Evolutionary conservation across 1,284 basidiomycete genomes (phyloP), one percentile per base, ranked within the genome.

Genomic region (Malassezia slooffiae): DNA sequence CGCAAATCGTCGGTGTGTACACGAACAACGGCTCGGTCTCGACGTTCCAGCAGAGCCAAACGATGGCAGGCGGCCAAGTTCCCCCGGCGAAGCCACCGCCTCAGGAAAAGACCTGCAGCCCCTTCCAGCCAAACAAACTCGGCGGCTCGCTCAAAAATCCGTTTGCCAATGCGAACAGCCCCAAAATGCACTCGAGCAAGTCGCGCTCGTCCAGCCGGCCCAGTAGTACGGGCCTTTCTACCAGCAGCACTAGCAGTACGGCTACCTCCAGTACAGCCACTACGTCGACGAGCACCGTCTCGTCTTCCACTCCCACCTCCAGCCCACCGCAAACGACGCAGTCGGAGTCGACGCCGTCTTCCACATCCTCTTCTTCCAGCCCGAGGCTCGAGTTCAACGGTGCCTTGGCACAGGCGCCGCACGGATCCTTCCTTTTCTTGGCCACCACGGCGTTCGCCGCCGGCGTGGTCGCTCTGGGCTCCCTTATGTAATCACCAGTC

Each of bases 11-110:
- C 22, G 63, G 65, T 23, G 59, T 65, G 11, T 65, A 63, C 34
- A 48, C 46, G 4, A 38, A 24, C 12, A 38, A 43, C 16, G 46
- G 40, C 22, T 37, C 34, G 8, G 44, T 42, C 21, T 62, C 57
- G 4, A 64, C 62, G 9, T 64, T 62, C 42, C 49, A 42, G n/a
- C 60, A 64, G 41, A 54, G 56, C 11, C 55, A 64, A 19, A 52
- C 46, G 10, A 7, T 4, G 17, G 5, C 31, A n/a, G 40, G 40
- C n/a, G 24, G 19, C 3, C 5, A 28, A 2, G 22, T 31, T 13
- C 46, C 46, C 2, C 32, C 34, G 6, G 26, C 46, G 4, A 48
- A 48, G 26, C 24, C 40, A 1, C 27, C 46, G 4, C 46, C 34
- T 1, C 4, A 40, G 4, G 22, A 33, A n/a, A 42, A 31, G 19